Base-by-base conservation (phyloP, 2,329 filamentous ascomycete genomes). In the Nannizziopsis barbatae region DNA sequence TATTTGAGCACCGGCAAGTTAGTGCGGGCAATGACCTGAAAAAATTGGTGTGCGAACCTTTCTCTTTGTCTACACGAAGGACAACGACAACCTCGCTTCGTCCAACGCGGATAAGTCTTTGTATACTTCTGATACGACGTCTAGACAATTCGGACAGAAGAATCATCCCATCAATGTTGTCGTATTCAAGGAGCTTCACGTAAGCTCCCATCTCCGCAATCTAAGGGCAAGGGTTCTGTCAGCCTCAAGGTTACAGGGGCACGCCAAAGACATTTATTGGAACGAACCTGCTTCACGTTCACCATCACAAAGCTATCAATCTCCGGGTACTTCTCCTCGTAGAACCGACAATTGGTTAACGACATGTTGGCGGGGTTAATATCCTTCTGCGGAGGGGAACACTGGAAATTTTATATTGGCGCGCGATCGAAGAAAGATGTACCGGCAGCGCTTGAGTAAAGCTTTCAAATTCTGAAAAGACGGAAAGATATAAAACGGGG, bases 221-320 rank as follows among this genome's bases (percentile, higher is more conserved):
- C 85, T 92, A 59, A 40, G 40, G 15, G 22, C 22, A 30, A 22
- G 5, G 12, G 22, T 11, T 31, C 37, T n/a, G 33, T 55, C 46
- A 57, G 50, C 43, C 2, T 14, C 6, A 17, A 6, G 3, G 7
- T 22, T 7, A 7, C 22, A 27, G 3, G 22, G 22, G 20, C 15
- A 9, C 49, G 38, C 14, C 40, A 20, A 32, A 50, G 5, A 17
- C 10, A 9, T 9, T 14, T 12, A 36, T 7, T 32, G 14, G 15
- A 47, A 41, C 63, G 38, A 66, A 89, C 85, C 82, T 95, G 88
- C 80, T 95, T 94, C 62, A 96, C 92, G 71, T 96, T 98, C 68
- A 98, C 92, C 92, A 98, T 98, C 67, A 98, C 93, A 73, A 95
- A 96, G 77, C 87, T 94, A 73, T 98, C 92, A 67, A 98, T 90